Evolutionary conservation across 2,329 filamentous ascomycete genomes (phyloP).

Genomic region (Dothistroma septosporum): DNA sequence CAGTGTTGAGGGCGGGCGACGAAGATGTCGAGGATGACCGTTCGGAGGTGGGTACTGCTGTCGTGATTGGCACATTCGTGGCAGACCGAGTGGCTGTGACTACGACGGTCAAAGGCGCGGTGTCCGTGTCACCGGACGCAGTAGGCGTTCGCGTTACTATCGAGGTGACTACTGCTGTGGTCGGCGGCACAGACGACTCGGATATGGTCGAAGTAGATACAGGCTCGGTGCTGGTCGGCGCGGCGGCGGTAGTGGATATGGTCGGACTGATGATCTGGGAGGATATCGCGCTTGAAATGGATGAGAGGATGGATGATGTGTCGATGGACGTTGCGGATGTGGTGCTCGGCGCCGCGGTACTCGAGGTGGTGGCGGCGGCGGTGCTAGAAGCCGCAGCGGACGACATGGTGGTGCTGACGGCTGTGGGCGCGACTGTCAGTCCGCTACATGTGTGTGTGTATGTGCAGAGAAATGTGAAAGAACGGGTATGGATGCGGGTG

Average conservation of each 20-base stretch:
- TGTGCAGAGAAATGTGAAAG: neutral
- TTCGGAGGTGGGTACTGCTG: neutral
- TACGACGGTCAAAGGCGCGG: conserved; percentile 13
- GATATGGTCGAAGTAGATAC: conserved; percentile 14
- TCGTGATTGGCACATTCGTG: conserved; percentile 13
- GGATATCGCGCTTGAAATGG: conserved; percentile 15
- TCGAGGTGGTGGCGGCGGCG: neutral
- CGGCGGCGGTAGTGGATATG: conserved; percentile 10
- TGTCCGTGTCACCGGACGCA: conserved; percentile 8
- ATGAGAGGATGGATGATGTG: conserved; percentile 8
- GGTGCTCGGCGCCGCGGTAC: neutral
- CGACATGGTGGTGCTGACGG: neutral
- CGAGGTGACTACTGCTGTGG: conserved; percentile 21
- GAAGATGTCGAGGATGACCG: conserved; percentile 11
- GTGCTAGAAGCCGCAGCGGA: neutral
- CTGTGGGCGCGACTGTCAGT: neutral
- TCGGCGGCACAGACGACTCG: conserved; percentile 17
- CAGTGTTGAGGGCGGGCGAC: conserved; percentile 13
- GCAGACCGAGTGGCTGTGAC: conserved; percentile 15
- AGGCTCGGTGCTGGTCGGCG: conserved; percentile 4
- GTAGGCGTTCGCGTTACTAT: conserved; percentile 15
- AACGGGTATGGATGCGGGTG: no score
- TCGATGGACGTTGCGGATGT: neutral
- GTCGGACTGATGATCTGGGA: conserved; percentile 9
- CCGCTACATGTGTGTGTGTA: neutral